A percentile compares a stretch with the other conserved stretches of the same genome.
Conservation (phyloP, 371 early-diverging fungal species). For the Basidiobolus meristosporus region DNA sequence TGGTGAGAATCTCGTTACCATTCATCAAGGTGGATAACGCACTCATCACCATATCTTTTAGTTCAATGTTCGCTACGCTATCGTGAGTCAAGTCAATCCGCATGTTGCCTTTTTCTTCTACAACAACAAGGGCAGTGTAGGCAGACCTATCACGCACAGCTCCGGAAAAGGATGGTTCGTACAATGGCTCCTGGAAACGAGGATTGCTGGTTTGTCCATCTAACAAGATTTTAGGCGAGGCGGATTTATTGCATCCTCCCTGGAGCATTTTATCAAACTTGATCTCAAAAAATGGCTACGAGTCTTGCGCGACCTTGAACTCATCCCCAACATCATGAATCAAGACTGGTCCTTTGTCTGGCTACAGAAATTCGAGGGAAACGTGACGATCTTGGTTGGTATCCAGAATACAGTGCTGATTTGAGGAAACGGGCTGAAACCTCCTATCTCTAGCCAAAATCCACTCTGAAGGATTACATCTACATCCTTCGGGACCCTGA, state of each 20-base stretch:
- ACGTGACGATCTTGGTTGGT: conserved; percentile 57
- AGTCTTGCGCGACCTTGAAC: conserved; percentile 50
- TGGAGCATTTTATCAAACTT: conserved; percentile 63
- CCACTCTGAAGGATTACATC: conserved; percentile 37
- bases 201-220: too few species aligned
- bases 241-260: conserved; percentile 59
- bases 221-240: conserved; percentile 35
- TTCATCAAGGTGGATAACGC: neutral
- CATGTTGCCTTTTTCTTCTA: conserved; percentile 75
- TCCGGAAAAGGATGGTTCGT: conserved; percentile 30
- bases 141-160: conserved; percentile 39
- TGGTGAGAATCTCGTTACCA: neutral
- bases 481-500: conserved; percentile 53
- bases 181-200: too few species aligned
- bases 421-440: too few species aligned
- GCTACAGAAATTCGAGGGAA: conserved; percentile 77
- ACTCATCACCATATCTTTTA: too few species aligned
- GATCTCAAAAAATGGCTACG: conserved; percentile 77
- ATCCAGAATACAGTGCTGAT: too few species aligned
- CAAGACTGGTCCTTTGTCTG: conserved; percentile 70
- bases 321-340: conserved; percentile 53
- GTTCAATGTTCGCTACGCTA: conserved; percentile 73
- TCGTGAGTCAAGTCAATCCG: conserved; percentile 80
- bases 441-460: conserved; percentile 29
- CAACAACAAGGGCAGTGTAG: conserved; percentile 50